Conservation (phyloP, 1,139 yeast species). For the Suhomyces maxii region DNA sequence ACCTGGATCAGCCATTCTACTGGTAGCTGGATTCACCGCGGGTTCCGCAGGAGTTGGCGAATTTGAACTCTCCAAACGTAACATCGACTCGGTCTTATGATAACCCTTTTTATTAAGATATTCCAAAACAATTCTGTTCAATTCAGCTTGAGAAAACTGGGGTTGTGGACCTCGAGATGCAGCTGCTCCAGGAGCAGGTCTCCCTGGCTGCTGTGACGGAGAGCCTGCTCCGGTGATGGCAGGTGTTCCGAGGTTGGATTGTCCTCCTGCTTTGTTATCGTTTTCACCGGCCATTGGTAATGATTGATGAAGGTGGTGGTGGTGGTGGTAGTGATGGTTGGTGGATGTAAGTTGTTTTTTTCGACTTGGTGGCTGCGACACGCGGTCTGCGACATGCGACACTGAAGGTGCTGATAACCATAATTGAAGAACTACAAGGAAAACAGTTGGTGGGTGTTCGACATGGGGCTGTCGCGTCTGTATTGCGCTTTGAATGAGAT, state of each 20-base stretch:
- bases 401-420: not conserved
- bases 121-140: conserved; percentile 87
- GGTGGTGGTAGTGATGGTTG: conserved; percentile 2
- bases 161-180: conserved; percentile 29
- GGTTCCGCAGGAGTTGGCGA: conserved; percentile 61
- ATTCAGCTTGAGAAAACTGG: conserved; percentile 66
- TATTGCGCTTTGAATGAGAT: no score
- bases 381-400: conserved; percentile 5
- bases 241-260: conserved; percentile 1
- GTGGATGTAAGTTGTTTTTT: conserved; percentile 2
- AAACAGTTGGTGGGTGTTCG: no score
- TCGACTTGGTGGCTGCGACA: not conserved
- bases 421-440: no score
- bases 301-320: conserved; percentile 2
- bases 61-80: conserved; percentile 83
- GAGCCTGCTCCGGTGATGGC: conserved; percentile 8
- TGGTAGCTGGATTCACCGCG: conserved; percentile 42
- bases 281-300: conserved; percentile 2
- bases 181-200: conserved; percentile 6
- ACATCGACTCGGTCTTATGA: conserved; percentile 89
- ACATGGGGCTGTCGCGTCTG: no score
- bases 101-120: conserved; percentile 92
- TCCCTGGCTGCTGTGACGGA: conserved; percentile 8
- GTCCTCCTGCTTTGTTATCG: conserved; percentile 2
- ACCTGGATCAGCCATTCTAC: conserved; percentile 43